Evolutionary conservation across 208 protist species (phyloP).

Genomic region (Spongospora subterranea): DNA sequence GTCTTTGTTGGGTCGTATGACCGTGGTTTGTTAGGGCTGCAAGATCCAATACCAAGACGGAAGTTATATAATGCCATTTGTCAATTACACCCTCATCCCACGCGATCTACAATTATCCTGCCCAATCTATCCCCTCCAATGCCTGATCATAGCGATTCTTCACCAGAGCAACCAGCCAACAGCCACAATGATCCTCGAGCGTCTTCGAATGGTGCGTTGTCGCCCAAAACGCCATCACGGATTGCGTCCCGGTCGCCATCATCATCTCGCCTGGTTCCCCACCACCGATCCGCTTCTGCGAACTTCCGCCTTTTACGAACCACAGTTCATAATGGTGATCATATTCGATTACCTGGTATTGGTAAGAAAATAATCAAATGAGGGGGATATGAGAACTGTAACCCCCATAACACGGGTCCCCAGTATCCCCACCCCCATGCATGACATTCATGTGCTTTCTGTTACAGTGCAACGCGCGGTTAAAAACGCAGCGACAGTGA

Average conservation of each 20-base stretch:
- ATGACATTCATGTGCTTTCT: not conserved
- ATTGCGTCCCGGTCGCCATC: too few species aligned
- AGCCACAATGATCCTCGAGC: not conserved
- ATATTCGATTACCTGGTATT: not conserved
- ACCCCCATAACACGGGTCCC: too few species aligned
- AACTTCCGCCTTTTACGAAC: not conserved
- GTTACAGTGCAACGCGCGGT: not conserved
- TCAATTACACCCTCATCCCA: not conserved
- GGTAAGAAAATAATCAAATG: too few species aligned
- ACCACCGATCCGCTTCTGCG: not conserved
- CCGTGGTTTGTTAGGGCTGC: not conserved
- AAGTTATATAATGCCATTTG: not conserved
- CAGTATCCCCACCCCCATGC: not conserved
- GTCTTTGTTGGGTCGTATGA: not conserved
- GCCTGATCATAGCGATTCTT: not conserved
- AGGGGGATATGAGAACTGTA: too few species aligned
- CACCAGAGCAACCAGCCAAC: not conserved
- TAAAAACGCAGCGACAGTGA: not conserved
- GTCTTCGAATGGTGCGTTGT: too few species aligned
- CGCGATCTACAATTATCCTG: not conserved
- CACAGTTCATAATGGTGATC: not conserved
- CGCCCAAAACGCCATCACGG: too few species aligned
- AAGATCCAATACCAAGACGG: not conserved
- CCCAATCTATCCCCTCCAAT: not conserved
- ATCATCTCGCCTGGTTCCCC: too few species aligned